Evolutionary conservation across 208 protist genomes (phyloP), one percentile per base, ranked within the genome.

Genomic region (Acanthamoeba royreba): DNA sequence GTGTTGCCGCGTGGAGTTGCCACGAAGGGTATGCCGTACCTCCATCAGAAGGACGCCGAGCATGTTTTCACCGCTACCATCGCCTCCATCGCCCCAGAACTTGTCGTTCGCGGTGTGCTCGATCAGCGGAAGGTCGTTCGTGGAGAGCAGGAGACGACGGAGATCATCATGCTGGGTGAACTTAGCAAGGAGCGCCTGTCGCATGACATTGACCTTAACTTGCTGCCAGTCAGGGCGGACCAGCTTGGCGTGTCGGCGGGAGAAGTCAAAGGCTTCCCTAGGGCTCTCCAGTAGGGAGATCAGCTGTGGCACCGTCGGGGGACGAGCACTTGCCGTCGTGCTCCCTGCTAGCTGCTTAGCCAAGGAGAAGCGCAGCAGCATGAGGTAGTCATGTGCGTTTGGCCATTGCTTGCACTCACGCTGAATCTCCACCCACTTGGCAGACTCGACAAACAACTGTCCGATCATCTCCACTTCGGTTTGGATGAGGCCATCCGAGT

Each of bases 51-150:
- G 28, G 1, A 63, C 1, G 3, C 81, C 81, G 1, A 89, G 35
- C 81, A 89, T 89, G 81, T 89, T 89, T 22, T 63, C 25, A 2
- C 81, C 81, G 2, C 3, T 89, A 4, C 81, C 81, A 63, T 74
- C 81, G 4, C 79, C 79, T 81, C 72, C 72, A 9, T 63, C 46
- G 13, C 81, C 81, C 81, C 81, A 89, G 43, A 42, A 89, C 1
- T 43, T 4, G 81, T 89, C 81, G 43, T 89, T 61, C 40, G n/a
- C 25, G n/a, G 81, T 89, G 81, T 89, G 43, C 35, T 89, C 81
- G 25, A 89, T 7, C 43, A 89, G 81, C 5, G 25, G 19, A 13
- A 25, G 25, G 2, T 89, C 81, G 19, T 43, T 43, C 7, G 81
- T 89, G 81, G 25, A 22, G n/a, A 89, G 81, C 40, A 89, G 35